phyloP scores from a whole-genome alignment of 2,329 filamentous ascomycete species.

The Fusarium neocosmosporiellum region DNA sequence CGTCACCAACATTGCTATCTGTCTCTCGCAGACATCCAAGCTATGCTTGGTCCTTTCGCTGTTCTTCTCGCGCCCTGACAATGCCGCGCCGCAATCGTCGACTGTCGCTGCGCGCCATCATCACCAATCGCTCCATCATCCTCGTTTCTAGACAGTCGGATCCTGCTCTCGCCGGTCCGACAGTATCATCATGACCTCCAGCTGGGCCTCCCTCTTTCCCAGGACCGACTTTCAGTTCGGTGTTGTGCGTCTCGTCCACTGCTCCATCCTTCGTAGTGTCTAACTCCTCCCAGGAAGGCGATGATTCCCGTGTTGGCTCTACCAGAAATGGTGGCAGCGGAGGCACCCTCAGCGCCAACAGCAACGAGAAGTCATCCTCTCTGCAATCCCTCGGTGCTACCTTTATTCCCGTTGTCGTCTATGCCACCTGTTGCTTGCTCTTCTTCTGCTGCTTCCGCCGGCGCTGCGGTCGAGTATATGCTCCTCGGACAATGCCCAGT shows the following conservation, averaged over 20 bases:
- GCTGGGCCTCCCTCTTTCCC: slow-evolving; percentile 22
- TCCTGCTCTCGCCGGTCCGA: neutral
- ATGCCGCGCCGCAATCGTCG: slow-evolving; percentile 23
- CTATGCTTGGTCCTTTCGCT: slow-evolving; percentile 12
- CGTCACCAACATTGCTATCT: neutral
- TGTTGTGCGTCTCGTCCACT: slow-evolving; percentile 22
- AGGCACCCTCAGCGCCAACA: slow-evolving; percentile 50
- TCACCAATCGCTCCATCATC: neutral
- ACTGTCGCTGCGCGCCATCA: slow-evolving; percentile 3
- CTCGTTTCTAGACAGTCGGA: neutral
- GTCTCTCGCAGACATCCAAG: neutral
- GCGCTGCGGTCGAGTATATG: slow-evolving; percentile 64
- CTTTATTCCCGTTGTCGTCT: slow-evolving; percentile 65
- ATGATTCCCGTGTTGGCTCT: slow-evolving; percentile 51
- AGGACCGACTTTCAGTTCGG: slow-evolving; percentile 23
- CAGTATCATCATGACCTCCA: slow-evolving; percentile 19
- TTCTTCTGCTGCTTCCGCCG: slow-evolving; percentile 62
- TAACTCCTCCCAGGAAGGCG: slow-evolving; percentile 19
- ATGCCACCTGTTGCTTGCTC: slow-evolving; percentile 60
- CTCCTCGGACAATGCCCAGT: slow-evolving; percentile 62
- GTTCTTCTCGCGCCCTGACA: slow-evolving; percentile 9
- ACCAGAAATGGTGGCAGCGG: slow-evolving; percentile 48
- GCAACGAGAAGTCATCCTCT: slow-evolving; percentile 50
- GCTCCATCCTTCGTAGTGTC: neutral
- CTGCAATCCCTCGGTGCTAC: slow-evolving; percentile 58